Evolutionary conservation across 208 protist species (phyloP), one percentile per base, ranked within the genome.

Genomic region (Phytomonas sp.): DNA sequence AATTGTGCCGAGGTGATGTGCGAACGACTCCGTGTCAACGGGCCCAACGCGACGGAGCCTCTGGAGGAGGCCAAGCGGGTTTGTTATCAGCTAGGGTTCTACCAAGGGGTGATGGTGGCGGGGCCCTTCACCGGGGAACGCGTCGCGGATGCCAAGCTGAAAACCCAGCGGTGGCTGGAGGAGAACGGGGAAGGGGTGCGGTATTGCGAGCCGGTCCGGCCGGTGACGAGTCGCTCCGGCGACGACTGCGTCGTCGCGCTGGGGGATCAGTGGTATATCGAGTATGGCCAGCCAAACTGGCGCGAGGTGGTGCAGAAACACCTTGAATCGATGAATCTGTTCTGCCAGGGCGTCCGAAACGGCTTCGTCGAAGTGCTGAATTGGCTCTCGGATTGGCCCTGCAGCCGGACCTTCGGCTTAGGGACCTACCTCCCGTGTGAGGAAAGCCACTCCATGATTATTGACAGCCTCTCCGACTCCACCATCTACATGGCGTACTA

Each of bases 401-500:
- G 99, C 81, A 99, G 98, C 62, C 94, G 99, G 74, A 97, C 91
- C 26, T 99, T 99, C 81, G 99, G 99, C 62, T 90, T 99, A 5
- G 99, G 99, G 61, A 99, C 99, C 53, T 84, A 91, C 62, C 78
- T 99, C 0, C 99, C 99, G 60, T 99, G 97, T 91, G 89, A 95
- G 70, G 78, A 82, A 33, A 72, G 63, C 15, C 75, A 86, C 69
- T 80, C 94, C 70, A 99, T 97, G 82, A 79, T 99, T 17, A 99
- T 99, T 75, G 99, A 99, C 80, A 99, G 98, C 51, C 91, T 99
- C 0, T 99, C 97, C 64, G 99, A 99, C 85, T 99, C 98, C 23
- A 99, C 99, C 31, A 99, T 99, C 82, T 99, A 99, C 89, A 99
- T 99, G 97, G 98, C 99, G 5, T 99, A 98, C 85, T 99, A 99